Base-by-base conservation (phyloP, 2,329 filamentous ascomycete species). In the Fusarium sp. region DNA sequence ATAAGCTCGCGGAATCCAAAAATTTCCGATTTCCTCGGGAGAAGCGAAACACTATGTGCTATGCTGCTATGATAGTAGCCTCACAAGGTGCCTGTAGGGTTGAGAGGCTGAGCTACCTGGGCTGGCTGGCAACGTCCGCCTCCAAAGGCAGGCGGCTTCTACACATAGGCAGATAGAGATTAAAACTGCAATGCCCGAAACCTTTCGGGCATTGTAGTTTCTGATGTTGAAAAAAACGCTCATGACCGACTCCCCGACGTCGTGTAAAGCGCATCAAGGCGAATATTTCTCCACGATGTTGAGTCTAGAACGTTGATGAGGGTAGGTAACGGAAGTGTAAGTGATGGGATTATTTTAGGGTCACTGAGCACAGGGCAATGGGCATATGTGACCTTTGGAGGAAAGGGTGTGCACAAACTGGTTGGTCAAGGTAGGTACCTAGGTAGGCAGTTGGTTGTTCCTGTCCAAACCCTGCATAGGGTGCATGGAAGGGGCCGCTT, bases 221-320 rank as follows among this genome's bases (percentile, higher is more conserved):
- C 29, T 35, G 31, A 35, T n/a, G 42, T 31, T 22, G 14, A 66
- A 60, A n/a, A 38, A 38, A 42, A 22, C 29, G 14, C n/a, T n/a
- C 10, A 11, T 27, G 27, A 22, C 49, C 65, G 69, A 29, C 42
- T 70, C 70, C 55, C 65, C 65, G 36, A 42, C 38, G 44, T 64
- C 53, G 62, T 44, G 47, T 65, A 41, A 47, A 56, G 46, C 47
- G 58, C 47, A 54, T 52, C 36, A 47, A 36, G 45, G 45, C 47
- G 44, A 58, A 54, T 49, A 33, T 49, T 42, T 52, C 50, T 62
- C 41, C 49, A 65, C 39, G 63, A 62, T 44, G 58, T 56, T 47
- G 69, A 74, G 73, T 75, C 74, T 70, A 71, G 74, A 75, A 76
- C 73, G 31, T 46, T 42, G 45, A 68, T 45, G 41, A 46, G 62